Evolutionary conservation across 768 basidiomycete species (phyloP).

Genomic region (Paxillus involutus): DNA sequence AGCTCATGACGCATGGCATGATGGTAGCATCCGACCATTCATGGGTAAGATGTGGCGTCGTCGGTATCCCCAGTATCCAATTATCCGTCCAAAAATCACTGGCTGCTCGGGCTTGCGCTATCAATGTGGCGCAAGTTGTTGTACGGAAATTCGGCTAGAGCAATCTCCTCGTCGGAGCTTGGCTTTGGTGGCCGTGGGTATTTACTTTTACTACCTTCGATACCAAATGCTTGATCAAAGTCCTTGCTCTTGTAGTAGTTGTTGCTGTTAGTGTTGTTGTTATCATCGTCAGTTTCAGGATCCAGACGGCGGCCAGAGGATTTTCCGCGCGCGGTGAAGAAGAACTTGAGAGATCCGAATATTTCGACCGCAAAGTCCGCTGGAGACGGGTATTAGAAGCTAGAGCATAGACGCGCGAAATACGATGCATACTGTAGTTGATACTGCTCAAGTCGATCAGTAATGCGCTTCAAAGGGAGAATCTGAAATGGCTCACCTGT

Average conservation of each 20-base stretch:
- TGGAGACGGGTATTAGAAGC: constrained; percentile 23
- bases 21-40: too few relatives aligned
- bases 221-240: constrained; percentile 42
- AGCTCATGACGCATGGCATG: too few relatives aligned
- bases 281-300: background rate
- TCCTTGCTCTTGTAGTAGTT: constrained; percentile 29
- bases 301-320: constrained; percentile 20
- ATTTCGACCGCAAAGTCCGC: constrained; percentile 74
- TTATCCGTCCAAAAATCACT: background rate
- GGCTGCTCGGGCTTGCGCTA: constrained; percentile 4
- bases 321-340: constrained; percentile 39
- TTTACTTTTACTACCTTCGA: constrained; percentile 25
- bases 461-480: too few relatives aligned
- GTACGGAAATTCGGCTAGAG: constrained; percentile 38
- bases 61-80: background rate
- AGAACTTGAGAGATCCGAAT: constrained; percentile 58
- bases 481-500: constrained; percentile 35
- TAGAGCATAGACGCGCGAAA: background rate
- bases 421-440: constrained; percentile 41
- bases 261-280: background rate
- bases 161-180: constrained; percentile 41
- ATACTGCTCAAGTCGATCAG: constrained; percentile 32
- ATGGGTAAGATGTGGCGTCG: too few relatives aligned
- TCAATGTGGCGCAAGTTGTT: constrained; percentile 3
- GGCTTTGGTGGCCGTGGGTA: too few relatives aligned